Evolutionary conservation across 1,284 basidiomycete species (phyloP), one percentile per base, ranked within the genome.

Genomic region (Coniferiporia weirii): DNA sequence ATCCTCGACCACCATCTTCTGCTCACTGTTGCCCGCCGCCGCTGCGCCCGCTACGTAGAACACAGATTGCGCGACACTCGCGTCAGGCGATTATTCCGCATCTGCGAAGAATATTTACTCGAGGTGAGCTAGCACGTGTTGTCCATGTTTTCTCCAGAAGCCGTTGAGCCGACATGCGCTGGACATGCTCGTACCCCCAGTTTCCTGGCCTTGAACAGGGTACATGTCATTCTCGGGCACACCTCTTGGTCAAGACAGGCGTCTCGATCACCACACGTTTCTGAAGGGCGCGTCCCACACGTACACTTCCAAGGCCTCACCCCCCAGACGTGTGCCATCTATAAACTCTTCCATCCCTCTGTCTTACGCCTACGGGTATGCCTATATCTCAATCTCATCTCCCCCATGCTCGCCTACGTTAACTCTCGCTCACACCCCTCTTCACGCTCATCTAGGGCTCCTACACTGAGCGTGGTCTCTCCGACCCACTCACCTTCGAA

Each of bases 141-240:
- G 36, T 44, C 27, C 59, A 47, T 52, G 54, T 57, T 57, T 52
- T 57, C 32, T 17, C n/a, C 34, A 17, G 15, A 38, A 45, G 38
- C 35, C n/a, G 38, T 35, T 51, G 38, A 35, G 44, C 52, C 51
- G 43, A 58, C 60, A 61, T 52, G 60, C 60, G 60, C 32, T 43
- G 51, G 20, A 36, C 60, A 55, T 51, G 52, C 57, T 52, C 27
- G 35, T 22, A 13, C 51, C 38, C 35, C 32, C 51, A 54, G 53
- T 36, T 54, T 47, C 56, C 38, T 51, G 36, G 56, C 45, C 56
- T 43, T 61, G 49, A 56, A 52, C 56, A 56, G 57, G 20, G 70
- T 85, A 79, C 79, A 91, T 91, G 89, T 90, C 88, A 74, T 91
- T 91, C 82, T 80, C 86, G 71, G 81, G 83, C 72, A 90, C 87